These are phyloP conservation scores for Nakazawaea peltata DNA, from an alignment of 805 yeast species.

Conservation along the genomic window DNA sequence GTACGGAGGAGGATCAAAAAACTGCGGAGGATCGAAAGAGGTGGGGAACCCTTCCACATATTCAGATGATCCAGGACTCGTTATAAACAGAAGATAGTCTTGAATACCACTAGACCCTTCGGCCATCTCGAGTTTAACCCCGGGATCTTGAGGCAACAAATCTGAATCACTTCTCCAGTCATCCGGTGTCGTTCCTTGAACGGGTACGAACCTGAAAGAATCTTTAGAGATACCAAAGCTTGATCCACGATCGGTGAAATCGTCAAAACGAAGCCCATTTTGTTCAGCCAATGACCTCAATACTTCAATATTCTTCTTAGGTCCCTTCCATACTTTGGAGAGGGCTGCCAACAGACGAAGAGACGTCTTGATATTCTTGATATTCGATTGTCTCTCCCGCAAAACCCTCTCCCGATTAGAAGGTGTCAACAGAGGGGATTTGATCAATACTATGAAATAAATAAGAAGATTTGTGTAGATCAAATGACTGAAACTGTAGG, in stretches of 20 bases:
- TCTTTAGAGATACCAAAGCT: not conserved
- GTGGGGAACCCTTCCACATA: no score
- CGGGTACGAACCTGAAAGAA: no score
- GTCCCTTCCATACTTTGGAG: conserved; percentile 7
- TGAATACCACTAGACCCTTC: no score
- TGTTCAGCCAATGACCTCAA: conserved; percentile 1
- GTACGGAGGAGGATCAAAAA: no score
- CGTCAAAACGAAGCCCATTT: conserved; percentile 1
- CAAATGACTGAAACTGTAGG: conserved; percentile 3
- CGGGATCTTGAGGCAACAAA: no score
- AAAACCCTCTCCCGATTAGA: no score
- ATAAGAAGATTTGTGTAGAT: conserved; percentile 6
- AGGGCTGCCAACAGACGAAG: conserved; percentile 3
- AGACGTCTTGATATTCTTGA: not conserved
- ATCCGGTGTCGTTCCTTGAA: not conserved
- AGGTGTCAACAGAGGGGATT: not conserved
- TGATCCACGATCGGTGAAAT: no score
- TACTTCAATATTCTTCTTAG: conserved; percentile 1
- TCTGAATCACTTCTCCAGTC: no score
- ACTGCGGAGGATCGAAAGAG: no score
- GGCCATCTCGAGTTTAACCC: no score
- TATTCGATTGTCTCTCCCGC: not conserved
- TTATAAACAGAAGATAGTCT: not conserved
- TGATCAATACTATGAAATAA: conserved; percentile 4
- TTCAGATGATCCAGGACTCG: not conserved